Conservation (phyloP, 1,284 basidiomycete genomes). For the Heliocybe sulcata region DNA sequence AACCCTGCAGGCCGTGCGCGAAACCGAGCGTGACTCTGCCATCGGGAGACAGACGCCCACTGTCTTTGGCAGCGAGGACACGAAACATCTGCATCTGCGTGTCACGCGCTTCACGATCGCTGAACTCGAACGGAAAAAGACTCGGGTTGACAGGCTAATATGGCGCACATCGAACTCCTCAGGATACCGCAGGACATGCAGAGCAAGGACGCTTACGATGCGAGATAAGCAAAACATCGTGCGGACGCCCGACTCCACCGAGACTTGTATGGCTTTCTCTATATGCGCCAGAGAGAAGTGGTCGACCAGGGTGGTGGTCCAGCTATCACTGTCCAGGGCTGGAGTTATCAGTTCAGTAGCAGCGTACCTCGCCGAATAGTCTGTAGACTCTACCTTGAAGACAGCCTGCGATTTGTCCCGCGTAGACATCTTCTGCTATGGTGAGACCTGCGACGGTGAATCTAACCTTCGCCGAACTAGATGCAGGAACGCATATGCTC, state of each 20-base stretch:
- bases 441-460: conserved; percentile 5
- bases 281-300: conserved; percentile 24
- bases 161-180: not conserved
- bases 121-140: conserved; percentile 13
- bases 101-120: conserved; percentile 15
- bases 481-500: not conserved
- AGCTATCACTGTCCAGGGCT: conserved; percentile 22
- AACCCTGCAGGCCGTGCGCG: conserved; percentile 12
- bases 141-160: not conserved
- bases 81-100: conserved; percentile 23
- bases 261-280: conserved; percentile 20
- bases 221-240: conserved; percentile 22
- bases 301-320: conserved; percentile 26
- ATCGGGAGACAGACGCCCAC: conserved; percentile 19
- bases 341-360: not conserved
- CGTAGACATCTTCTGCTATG: conserved; percentile 21
- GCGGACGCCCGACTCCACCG: conserved; percentile 21
- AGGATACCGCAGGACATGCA: not conserved
- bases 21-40: conserved; percentile 25
- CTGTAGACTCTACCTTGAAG: conserved; percentile 18
- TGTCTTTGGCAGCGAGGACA: conserved; percentile 17
- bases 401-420: conserved; percentile 24
- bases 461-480: not conserved
- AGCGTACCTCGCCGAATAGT: conserved; percentile 18
- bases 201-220: conserved; percentile 13